Evolutionary conservation across 176 grass and related monocot genomes (phyloP).

Genomic region (Panicum miliaceum): DNA sequence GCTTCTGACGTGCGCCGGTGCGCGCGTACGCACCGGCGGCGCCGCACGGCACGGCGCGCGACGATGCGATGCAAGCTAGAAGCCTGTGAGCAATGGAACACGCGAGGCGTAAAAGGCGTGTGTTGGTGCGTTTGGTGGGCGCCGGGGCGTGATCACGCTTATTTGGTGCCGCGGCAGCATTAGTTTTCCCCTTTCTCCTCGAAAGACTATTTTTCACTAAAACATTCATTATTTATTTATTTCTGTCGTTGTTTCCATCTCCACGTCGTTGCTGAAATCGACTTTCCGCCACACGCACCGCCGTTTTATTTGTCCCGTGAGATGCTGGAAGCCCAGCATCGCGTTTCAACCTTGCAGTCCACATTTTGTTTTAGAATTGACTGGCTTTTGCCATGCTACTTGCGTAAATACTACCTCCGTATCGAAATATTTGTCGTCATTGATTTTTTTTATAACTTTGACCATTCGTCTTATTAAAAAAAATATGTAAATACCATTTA

Average conservation of each 20-base stretch:
- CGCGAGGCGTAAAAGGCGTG: not conserved
- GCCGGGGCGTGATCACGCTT: not conserved
- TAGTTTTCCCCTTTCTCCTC: not conserved
- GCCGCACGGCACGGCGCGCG: no score
- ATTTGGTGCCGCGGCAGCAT: not conserved
- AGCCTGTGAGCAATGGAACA: not conserved
- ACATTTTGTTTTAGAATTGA: not conserved
- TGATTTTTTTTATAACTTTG: no score
- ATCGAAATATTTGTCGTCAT: no score
- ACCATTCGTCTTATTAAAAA: no score
- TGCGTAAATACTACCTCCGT: no score
- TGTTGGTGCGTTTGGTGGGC: not conserved
- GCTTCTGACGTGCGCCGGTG: not conserved
- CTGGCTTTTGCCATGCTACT: not conserved
- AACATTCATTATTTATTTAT: not conserved
- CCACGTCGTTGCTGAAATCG: not conserved
- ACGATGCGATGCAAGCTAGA: not conserved
- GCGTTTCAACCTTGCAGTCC: not conserved
- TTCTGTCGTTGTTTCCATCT: not conserved
- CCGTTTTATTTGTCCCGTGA: not conserved
- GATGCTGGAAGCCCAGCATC: not conserved
- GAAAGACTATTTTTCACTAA: not conserved
- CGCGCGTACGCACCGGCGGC: not conserved
- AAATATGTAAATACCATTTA: no score
- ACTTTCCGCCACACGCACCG: not conserved